Conservation (phyloP, 257 asterid genomes). For the Verbascum thapsus region DNA sequence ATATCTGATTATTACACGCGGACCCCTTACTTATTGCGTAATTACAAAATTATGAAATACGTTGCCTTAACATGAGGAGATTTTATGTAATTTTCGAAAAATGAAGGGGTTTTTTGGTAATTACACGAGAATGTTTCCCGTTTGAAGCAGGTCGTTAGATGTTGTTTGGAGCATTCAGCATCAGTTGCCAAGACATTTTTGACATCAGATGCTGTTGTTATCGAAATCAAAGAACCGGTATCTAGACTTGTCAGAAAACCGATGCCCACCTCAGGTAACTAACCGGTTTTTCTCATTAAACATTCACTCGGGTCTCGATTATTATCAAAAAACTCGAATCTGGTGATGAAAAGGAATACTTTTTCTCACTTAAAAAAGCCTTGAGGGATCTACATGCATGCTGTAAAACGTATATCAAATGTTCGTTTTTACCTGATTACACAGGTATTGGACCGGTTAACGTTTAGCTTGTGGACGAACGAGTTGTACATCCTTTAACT, state of each 20-base stretch:
- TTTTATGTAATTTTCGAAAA: too few relatives aligned
- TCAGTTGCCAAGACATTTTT: slow-evolving; percentile 73
- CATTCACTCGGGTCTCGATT: neutral
- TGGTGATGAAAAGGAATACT: too few relatives aligned
- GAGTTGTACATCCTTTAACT: too few relatives aligned
- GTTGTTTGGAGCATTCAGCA: slow-evolving; percentile 84
- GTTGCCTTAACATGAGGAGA: too few relatives aligned
- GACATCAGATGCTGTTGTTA: slow-evolving; percentile 75
- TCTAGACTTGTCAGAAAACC: slow-evolving; percentile 41
- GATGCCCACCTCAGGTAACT: slow-evolving; percentile 60
- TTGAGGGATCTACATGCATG: too few relatives aligned
- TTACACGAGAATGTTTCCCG: neutral
- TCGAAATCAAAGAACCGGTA: slow-evolving; percentile 59
- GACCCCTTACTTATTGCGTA: too few relatives aligned
- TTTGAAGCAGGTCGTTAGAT: slow-evolving; percentile 65
- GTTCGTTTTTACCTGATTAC: neutral
- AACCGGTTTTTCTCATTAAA: neutral
- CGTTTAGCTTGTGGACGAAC: slow-evolving; percentile 20
- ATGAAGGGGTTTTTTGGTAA: too few relatives aligned
- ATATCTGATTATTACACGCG: neutral
- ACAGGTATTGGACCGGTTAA: slow-evolving; percentile 60
- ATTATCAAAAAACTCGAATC: neutral
- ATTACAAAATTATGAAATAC: too few relatives aligned
- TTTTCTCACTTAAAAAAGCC: too few relatives aligned
- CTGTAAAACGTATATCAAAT: neutral